A percentile compares a stretch with the other conserved stretches of the same genome.
phyloP scores from a whole-genome alignment of 192 early-diverging fungal genomes.

The Coemansia sp. region DNA sequence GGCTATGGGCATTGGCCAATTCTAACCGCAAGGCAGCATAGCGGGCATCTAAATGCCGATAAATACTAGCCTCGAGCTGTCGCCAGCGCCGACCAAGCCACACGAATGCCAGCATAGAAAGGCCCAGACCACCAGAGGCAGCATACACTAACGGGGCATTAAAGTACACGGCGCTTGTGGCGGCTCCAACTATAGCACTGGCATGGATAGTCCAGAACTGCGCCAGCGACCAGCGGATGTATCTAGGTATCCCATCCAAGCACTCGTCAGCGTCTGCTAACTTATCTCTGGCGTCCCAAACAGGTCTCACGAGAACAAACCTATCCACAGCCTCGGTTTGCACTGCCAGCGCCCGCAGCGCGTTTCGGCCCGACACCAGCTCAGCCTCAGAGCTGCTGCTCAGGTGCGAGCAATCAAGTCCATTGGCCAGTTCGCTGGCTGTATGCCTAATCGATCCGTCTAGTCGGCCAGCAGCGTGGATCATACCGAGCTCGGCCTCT shows the following conservation, averaged over 20 bases:
- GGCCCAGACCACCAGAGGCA: constrained; percentile 17
- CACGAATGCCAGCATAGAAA: constrained; percentile 25
- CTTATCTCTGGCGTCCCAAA: constrained; percentile 34
- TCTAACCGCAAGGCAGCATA: constrained; percentile 18
- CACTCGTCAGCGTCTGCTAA: constrained; percentile 22
- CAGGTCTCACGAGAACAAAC: constrained; percentile 32
- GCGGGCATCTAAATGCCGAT: constrained; percentile 26
- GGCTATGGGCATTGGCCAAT: constrained; percentile 14
- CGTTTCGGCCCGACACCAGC: constrained; percentile 15
- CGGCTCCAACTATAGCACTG: constrained; percentile 16
- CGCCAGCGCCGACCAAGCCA: constrained; percentile 47
- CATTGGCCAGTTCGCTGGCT: constrained; percentile 19
- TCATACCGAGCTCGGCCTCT: constrained; percentile 46
- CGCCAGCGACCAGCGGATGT: constrained; percentile 40
- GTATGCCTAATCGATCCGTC: constrained; percentile 26
- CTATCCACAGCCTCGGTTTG: constrained; percentile 31
- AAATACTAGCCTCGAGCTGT: constrained; percentile 22
- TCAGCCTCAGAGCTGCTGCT: neutral
- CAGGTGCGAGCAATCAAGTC: constrained; percentile 7
- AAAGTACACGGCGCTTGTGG: constrained; percentile 7
- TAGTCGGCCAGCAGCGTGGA: constrained; percentile 47
- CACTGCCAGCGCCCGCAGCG: constrained; percentile 26
- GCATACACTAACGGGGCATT: constrained; percentile 23
- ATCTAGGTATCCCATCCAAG: constrained; percentile 27
- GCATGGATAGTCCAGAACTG: constrained; percentile 48